Conservation (phyloP, 2,329 filamentous ascomycete species). For the Alternaria arborescens region DNA sequence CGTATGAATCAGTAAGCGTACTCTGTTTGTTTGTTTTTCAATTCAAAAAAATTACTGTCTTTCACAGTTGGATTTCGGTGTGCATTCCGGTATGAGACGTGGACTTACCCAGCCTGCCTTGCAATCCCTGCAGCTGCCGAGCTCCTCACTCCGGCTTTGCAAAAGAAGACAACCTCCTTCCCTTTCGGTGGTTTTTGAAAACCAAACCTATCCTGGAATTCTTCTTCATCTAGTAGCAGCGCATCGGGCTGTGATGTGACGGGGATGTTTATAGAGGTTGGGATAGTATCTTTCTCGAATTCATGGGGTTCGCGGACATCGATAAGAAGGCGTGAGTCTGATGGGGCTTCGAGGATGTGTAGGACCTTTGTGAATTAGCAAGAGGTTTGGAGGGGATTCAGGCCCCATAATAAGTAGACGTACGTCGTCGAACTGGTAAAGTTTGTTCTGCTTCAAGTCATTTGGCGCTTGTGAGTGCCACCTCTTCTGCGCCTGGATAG, state of each 20-base stretch:
- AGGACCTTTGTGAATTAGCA: slow-evolving; percentile 40
- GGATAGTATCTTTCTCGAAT: slow-evolving; percentile 72
- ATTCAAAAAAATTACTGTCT: background rate
- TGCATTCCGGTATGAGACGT: background rate
- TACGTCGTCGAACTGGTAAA: slow-evolving; percentile 54
- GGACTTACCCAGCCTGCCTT: slow-evolving; percentile 73
- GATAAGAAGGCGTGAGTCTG: slow-evolving; percentile 45
- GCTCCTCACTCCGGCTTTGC: slow-evolving; percentile 88
- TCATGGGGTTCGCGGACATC: slow-evolving; percentile 79
- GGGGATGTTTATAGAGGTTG: slow-evolving; percentile 82
- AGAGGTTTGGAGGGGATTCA: background rate
- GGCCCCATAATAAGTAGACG: slow-evolving; percentile 6
- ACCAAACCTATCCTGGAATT: slow-evolving; percentile 85
- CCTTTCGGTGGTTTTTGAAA: slow-evolving; percentile 57
- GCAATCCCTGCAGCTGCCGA: slow-evolving; percentile 80
- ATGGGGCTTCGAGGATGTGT: slow-evolving; percentile 40
- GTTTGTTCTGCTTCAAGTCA: slow-evolving; percentile 36
- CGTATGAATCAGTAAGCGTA: background rate
- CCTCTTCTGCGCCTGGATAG: slow-evolving; percentile 28
- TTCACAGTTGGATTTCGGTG: background rate
- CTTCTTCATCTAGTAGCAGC: slow-evolving; percentile 76
- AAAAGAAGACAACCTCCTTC: slow-evolving; percentile 75
- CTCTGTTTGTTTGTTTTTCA: background rate
- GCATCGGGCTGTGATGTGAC: slow-evolving; percentile 79
- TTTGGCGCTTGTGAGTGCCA: slow-evolving; percentile 48